Evolutionary conservation across 176 grass and related monocot species (phyloP), one percentile per base, ranked within the genome.

Genomic region (Oryza glaberrima): DNA sequence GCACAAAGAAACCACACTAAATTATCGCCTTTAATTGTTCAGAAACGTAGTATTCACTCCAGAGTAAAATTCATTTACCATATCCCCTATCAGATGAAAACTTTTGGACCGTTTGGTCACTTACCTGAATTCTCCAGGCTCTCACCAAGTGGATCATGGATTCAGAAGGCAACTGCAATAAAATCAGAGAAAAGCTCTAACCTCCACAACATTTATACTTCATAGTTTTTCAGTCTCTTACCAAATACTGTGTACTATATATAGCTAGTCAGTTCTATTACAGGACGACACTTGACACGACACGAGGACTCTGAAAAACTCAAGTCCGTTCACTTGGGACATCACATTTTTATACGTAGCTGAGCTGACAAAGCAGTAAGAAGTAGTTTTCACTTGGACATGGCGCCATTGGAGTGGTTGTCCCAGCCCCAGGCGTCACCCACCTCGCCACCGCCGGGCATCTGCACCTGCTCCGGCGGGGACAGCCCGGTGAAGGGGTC

Each of bases 401-500:
- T 70, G 9, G 67, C 79, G 36, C 86, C 85, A 74, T 80, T 88
- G 47, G 73, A 51, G 64, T 85, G 67, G 15, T 86, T 79, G 44
- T 93, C 89, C 69, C 91, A 93, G 17, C 44, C 11, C 93, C 93
- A 84, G 54, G 86, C 84, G 26, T 75, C 75, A 49, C 85, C 88
- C 44, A 85, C 78, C 36, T 63, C 61, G 36, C 30, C 30, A 32
- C 63, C 80, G 46, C 83, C 78, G 9, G 41, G 7, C 72, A 90
- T 88, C 75, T 93, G 95, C 9, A 85, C 83, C 72, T 92, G 97
- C 72, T 92, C 91, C 3, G 84, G 77, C 51, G 79, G 83, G 51
- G 97, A 89, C 72, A 96, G 84, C 46, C 76, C 92, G 19, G 56
- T 61, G 67, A 78, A 94, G 77, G 79, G 19, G 40, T 92, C 90